Percentiles rank a stretch among this genome's conserved stretches.
Conservation (phyloP, 2,329 filamentous ascomycete genomes). For the Xylaria sp. region DNA sequence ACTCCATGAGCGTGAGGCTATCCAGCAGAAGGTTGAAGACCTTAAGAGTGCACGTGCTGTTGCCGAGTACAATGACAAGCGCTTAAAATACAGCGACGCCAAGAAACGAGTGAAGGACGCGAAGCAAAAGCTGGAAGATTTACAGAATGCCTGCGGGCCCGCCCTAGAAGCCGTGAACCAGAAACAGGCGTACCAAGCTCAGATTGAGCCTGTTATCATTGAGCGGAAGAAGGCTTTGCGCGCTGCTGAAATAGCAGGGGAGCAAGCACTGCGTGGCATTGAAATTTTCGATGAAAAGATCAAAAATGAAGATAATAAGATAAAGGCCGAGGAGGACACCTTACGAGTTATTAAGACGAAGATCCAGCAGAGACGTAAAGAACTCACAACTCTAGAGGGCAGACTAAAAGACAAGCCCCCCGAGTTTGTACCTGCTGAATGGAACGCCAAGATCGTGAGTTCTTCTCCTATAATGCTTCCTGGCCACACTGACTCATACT, state of each 20-base stretch:
- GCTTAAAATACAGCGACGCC: slow-evolving; percentile 59
- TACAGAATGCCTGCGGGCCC: slow-evolving; percentile 72
- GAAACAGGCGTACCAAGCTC: slow-evolving; percentile 74
- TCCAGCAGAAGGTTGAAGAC: slow-evolving; percentile 71
- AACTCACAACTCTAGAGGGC: slow-evolving; percentile 72
- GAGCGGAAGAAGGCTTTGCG: slow-evolving; percentile 66
- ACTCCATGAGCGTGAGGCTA: slow-evolving; percentile 77
- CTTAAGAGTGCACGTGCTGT: slow-evolving; percentile 75
- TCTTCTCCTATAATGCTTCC: background rate
- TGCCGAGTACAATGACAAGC: slow-evolving; percentile 70
- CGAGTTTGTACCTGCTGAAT: slow-evolving; percentile 75
- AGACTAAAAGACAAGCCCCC: slow-evolving; percentile 70
- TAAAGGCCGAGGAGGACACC: slow-evolving; percentile 58
- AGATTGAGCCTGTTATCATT: slow-evolving; percentile 66
- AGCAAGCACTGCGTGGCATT: slow-evolving; percentile 53
- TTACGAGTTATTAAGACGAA: slow-evolving; percentile 27
- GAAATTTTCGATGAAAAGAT: slow-evolving; percentile 56
- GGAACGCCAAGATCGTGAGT: slow-evolving; percentile 78
- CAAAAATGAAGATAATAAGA: slow-evolving; percentile 57
- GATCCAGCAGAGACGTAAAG: slow-evolving; percentile 58
- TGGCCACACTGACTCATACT: slow-evolving; percentile 8
- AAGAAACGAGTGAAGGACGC: slow-evolving; percentile 68
- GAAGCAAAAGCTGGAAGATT: slow-evolving; percentile 64
- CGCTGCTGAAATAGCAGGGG: slow-evolving; percentile 63
- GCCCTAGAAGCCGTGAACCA: slow-evolving; percentile 73